Percentiles rank a stretch among this genome's conserved stretches.
These are phyloP conservation scores for Murraya koenigii DNA, from an alignment of 345 rosid genomes.

Conservation along the genomic window DNA sequence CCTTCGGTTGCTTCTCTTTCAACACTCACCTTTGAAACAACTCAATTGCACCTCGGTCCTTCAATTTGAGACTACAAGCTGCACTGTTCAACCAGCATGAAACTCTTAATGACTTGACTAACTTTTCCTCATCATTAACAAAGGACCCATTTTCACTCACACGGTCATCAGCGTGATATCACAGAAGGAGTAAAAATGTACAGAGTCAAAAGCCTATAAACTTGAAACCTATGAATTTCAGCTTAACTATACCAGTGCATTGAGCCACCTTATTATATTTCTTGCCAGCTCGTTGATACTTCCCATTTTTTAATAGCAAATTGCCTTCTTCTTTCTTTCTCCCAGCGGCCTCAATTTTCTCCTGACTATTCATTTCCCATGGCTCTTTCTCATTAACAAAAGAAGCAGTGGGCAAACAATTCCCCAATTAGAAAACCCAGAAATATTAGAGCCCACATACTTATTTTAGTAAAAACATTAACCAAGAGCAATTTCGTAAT, in stretches of 20 bases:
- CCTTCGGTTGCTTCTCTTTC: neutral
- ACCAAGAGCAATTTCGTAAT: neutral
- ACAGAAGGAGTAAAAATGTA: neutral
- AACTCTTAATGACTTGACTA: conserved; percentile 40
- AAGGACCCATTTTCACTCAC: conserved; percentile 44
- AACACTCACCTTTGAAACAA: conserved; percentile 46
- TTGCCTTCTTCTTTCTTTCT: conserved; percentile 61
- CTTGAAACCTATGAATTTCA: neutral
- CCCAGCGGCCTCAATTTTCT: conserved; percentile 46
- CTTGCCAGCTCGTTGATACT: conserved; percentile 46
- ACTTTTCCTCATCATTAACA: conserved; percentile 41
- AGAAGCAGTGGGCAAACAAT: neutral
- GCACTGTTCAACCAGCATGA: conserved; percentile 66
- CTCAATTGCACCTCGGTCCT: conserved; percentile 41
- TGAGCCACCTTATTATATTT: conserved; percentile 64
- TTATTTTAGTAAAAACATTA: neutral
- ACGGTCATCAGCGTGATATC: conserved; percentile 44
- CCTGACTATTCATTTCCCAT: conserved; percentile 49
- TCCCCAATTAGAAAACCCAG: neutral
- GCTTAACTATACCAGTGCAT: too few species aligned
- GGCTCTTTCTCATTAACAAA: conserved; percentile 30
- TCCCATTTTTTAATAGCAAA: conserved; percentile 48
- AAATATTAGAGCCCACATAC: neutral
- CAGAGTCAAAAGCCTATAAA: neutral
- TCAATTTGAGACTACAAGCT: conserved; percentile 55